Evolutionary conservation across 768 basidiomycete genomes (phyloP).

Genomic region (Mycena haematopus): DNA sequence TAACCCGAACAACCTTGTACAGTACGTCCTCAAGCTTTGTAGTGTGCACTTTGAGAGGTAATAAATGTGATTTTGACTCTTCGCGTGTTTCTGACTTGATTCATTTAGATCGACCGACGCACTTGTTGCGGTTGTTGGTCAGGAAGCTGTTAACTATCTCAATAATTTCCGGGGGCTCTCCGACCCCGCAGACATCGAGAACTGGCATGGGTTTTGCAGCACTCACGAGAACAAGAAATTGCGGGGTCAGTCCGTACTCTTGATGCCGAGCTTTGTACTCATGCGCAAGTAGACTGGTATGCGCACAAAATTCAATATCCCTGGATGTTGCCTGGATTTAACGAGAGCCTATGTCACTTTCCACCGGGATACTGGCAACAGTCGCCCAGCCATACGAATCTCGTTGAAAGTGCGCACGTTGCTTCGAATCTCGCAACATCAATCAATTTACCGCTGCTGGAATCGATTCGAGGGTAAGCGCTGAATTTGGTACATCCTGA

Average conservation of each 20-base stretch:
- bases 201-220: not conserved
- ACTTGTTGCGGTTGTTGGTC: not conserved
- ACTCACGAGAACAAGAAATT: not conserved
- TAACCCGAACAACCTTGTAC: not conserved
- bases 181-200: not conserved
- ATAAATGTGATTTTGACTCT: too few relatives aligned
- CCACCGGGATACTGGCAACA: not conserved
- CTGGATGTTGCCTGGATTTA: not conserved
- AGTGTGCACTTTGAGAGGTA: slow-evolving; percentile 7
- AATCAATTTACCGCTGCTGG: not conserved
- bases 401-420: not conserved
- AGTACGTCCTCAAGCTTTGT: not conserved
- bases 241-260: not conserved
- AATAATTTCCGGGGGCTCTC: not conserved
- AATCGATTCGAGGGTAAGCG: not conserved
- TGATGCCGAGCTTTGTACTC: not conserved
- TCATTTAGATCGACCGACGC: not conserved
- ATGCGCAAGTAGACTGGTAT: not conserved
- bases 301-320: not conserved
- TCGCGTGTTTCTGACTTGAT: too few relatives aligned
- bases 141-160: not conserved
- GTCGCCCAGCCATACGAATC: not conserved
- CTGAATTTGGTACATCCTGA: too few relatives aligned
- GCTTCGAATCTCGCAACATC: not conserved
- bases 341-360: not conserved